phyloP scores from a whole-genome alignment of 2,329 filamentous ascomycete genomes.

The Fusarium illudens region DNA sequence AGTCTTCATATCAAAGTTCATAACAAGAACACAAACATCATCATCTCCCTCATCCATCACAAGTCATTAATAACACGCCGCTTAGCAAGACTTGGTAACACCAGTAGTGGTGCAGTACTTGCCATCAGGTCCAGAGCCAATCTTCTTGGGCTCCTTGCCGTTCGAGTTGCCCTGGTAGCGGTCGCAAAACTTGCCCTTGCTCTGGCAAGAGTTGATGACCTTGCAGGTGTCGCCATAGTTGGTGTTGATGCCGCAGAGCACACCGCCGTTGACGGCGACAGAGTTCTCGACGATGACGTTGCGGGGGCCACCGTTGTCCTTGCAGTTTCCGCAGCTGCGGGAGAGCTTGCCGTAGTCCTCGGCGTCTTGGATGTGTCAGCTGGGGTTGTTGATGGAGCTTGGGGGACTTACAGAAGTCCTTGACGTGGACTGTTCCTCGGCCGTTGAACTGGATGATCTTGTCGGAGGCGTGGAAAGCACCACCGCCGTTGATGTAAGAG shows the following conservation, averaged over 20 bases:
- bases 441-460: constrained; percentile 54
- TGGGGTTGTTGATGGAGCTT: accelerated
- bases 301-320: constrained; percentile 29
- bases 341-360: constrained; percentile 55
- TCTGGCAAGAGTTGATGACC: constrained; percentile 34
- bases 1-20: background rate
- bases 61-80: background rate
- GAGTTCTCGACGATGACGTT: constrained; percentile 34
- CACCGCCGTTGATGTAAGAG: constrained; percentile 49
- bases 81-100: constrained; percentile 24
- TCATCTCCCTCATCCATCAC: background rate
- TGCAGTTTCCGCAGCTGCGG: constrained; percentile 56
- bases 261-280: constrained; percentile 32
- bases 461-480: constrained; percentile 29
- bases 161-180: constrained; percentile 32
- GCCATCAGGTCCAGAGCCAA: constrained; percentile 37
- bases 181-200: constrained; percentile 34
- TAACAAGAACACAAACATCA: background rate
- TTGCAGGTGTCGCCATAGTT: constrained; percentile 41
- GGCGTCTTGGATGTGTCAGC: constrained; percentile 4
- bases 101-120: constrained; percentile 27
- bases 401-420: constrained; percentile 43
- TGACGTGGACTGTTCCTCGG: constrained; percentile 49
- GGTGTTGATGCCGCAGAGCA: constrained; percentile 41
- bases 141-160: constrained; percentile 36